These are phyloP conservation scores for Plenodomus tracheiphilus DNA, from an alignment of 2,329 filamentous ascomycete species.

Conservation along the genomic window DNA sequence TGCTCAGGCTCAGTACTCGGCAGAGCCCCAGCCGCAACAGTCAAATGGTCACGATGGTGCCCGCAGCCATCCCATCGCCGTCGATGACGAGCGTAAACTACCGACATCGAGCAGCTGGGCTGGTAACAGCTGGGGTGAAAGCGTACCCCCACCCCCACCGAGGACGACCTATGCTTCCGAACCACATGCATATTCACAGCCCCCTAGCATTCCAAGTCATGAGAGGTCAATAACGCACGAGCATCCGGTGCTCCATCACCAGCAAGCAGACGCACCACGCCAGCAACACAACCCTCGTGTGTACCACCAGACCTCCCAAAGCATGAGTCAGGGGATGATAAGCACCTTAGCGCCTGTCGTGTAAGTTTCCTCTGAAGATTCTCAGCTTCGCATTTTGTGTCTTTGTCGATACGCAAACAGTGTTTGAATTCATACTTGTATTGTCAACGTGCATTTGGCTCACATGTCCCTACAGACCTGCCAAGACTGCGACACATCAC, in stretches of 20 bases:
- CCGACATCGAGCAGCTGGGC: conserved; percentile 24
- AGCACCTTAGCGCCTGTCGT: conserved; percentile 23
- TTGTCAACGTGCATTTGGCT: background rate
- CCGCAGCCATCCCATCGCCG: conserved; percentile 51
- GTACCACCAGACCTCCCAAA: conserved; percentile 36
- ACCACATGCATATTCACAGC: background rate
- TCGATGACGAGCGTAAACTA: conserved; percentile 46
- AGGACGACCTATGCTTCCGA: conserved; percentile 20
- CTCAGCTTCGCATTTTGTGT: background rate
- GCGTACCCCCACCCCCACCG: conserved; percentile 19
- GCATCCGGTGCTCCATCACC: conserved; percentile 21
- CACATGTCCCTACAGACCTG: conserved; percentile 1
- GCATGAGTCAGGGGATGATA: conserved; percentile 30
- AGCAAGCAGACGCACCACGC: conserved; percentile 22
- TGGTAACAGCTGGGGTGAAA: conserved; percentile 24
- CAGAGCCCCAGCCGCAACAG: conserved; percentile 23
- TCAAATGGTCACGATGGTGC: conserved; percentile 44
- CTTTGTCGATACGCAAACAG: background rate
- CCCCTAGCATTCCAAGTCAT: conserved; percentile 8
- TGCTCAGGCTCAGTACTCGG: conserved; percentile 4
- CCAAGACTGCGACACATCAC: conserved; percentile 47
- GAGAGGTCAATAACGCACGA: conserved; percentile 28
- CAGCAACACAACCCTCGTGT: conserved; percentile 36
- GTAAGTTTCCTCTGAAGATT: conserved; percentile 3
- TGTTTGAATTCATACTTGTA: background rate